Evolutionary conservation across 2,329 filamentous ascomycete species (phyloP).

Genomic region (Alternaria sp.): DNA sequence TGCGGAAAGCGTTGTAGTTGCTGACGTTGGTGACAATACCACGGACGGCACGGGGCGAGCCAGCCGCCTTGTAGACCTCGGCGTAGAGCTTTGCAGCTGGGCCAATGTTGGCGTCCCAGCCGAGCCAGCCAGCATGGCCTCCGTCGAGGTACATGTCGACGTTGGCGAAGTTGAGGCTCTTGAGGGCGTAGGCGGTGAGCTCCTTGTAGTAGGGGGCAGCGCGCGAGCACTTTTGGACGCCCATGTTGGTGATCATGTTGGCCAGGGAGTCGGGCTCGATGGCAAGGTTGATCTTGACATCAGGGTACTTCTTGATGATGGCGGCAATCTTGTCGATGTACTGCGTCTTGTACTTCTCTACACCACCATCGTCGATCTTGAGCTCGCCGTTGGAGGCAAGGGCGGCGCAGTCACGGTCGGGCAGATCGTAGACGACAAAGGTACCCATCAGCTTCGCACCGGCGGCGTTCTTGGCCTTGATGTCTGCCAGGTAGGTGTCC

Average conservation of each 20-base stretch:
- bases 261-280: constrained; percentile 58
- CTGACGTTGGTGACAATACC: constrained; percentile 64
- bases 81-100: constrained; percentile 59
- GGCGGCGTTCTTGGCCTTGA: constrained; percentile 55
- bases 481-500: constrained; percentile 56
- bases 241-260: constrained; percentile 67
- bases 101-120: constrained; percentile 65
- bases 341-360: constrained; percentile 56
- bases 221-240: constrained; percentile 60
- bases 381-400: constrained; percentile 69
- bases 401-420: constrained; percentile 68
- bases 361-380: constrained; percentile 59
- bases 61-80: constrained; percentile 55
- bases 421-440: constrained; percentile 69
- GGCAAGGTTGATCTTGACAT: constrained; percentile 58
- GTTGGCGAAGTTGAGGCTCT: constrained; percentile 64
- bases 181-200: constrained; percentile 62
- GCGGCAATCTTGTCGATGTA: constrained; percentile 63
- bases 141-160: constrained; percentile 70
- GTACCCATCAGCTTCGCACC: constrained; percentile 58
- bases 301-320: constrained; percentile 61
- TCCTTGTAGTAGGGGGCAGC: constrained; percentile 63
- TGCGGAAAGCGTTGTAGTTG: constrained; percentile 64
- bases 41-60: constrained; percentile 55
- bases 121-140: constrained; percentile 69